These are phyloP conservation scores for Ogataea minuta DNA, from an alignment of 805 yeast species.

Conservation along the genomic window DNA sequence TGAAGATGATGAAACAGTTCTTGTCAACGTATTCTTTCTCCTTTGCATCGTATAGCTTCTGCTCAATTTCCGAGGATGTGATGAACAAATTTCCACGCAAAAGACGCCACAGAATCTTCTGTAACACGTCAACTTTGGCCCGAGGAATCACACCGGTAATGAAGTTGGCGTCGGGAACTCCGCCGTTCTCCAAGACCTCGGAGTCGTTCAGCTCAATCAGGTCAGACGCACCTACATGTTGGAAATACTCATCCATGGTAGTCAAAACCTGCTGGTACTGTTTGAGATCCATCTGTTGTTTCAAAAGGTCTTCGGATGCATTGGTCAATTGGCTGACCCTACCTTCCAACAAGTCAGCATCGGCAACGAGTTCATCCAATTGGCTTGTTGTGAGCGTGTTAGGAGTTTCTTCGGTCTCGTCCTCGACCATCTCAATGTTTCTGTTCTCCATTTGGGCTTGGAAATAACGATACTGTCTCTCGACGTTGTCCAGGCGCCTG, in stretches of 20 bases:
- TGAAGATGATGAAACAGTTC: conserved; percentile 81
- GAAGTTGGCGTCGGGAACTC: conserved; percentile 42
- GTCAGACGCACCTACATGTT: conserved; percentile 24
- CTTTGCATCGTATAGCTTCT: conserved; percentile 62
- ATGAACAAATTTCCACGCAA: conserved; percentile 88
- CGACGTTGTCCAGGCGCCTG: conserved; percentile 78
- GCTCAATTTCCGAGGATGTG: conserved; percentile 68
- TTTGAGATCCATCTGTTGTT: conserved; percentile 60
- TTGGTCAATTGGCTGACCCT: conserved; percentile 69
- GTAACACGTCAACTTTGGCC: conserved; percentile 64
- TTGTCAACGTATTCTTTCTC: conserved; percentile 60
- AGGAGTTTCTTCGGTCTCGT: conserved; percentile 23
- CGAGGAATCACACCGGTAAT: conserved; percentile 83
- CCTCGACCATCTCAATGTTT: conserved; percentile 24
- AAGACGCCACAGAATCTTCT: conserved; percentile 87
- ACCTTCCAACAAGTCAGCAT: conserved; percentile 66
- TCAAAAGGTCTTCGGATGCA: conserved; percentile 62
- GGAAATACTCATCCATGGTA: conserved; percentile 49
- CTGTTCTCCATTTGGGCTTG: conserved; percentile 47
- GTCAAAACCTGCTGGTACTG: conserved; percentile 67
- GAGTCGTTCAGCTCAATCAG: conserved; percentile 35
- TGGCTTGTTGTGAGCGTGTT: conserved; percentile 37
- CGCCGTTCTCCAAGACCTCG: conserved; percentile 39
- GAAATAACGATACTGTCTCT: conserved; percentile 73
- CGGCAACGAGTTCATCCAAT: conserved; percentile 67